These are phyloP conservation scores for Candida awuae DNA, from an alignment of 805 yeast genomes.

Conservation along the genomic window DNA sequence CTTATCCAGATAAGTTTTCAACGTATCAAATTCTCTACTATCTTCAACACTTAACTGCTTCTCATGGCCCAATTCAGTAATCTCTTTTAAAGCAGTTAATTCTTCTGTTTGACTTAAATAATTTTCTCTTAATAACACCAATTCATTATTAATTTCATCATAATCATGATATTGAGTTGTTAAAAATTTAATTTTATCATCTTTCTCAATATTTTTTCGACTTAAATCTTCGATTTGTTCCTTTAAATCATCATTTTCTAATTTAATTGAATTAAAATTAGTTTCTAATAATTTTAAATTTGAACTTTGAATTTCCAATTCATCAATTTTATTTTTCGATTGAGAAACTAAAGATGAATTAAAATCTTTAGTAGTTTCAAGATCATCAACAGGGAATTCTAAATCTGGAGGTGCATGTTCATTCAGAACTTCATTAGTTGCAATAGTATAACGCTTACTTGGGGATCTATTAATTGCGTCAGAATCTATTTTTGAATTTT, in stretches of 20 bases:
- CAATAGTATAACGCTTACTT: conserved; percentile 9
- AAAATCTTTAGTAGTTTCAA: neutral
- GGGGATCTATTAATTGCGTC: conserved; percentile 12
- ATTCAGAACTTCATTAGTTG: conserved; percentile 12
- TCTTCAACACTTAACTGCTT: conserved; percentile 11
- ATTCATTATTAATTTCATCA: conserved; percentile 9
- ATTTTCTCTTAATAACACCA: conserved; percentile 1
- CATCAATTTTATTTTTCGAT: neutral
- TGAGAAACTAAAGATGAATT: neutral
- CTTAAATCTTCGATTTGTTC: conserved; percentile 4
- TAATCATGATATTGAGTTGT: conserved; percentile 3
- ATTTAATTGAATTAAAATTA: neutral
- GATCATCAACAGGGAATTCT: conserved; percentile 12
- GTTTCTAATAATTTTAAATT: conserved; percentile 2
- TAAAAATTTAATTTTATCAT: conserved; percentile 1
- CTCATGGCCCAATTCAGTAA: conserved; percentile 9
- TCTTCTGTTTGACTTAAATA: conserved; percentile 6
- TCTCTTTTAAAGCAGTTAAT: conserved; percentile 8
- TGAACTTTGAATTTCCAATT: conserved; percentile 10
- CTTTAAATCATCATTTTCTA: conserved; percentile 5
- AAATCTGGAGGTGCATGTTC: conserved; percentile 11
- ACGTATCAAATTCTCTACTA: conserved; percentile 10
- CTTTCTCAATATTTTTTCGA: neutral
- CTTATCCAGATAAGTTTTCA: conserved; percentile 13
- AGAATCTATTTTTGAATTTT: conserved; percentile 3